These are phyloP conservation scores for Colletotrichum lupini DNA, from an alignment of 2,329 filamentous ascomycete genomes.

Conservation along the genomic window DNA sequence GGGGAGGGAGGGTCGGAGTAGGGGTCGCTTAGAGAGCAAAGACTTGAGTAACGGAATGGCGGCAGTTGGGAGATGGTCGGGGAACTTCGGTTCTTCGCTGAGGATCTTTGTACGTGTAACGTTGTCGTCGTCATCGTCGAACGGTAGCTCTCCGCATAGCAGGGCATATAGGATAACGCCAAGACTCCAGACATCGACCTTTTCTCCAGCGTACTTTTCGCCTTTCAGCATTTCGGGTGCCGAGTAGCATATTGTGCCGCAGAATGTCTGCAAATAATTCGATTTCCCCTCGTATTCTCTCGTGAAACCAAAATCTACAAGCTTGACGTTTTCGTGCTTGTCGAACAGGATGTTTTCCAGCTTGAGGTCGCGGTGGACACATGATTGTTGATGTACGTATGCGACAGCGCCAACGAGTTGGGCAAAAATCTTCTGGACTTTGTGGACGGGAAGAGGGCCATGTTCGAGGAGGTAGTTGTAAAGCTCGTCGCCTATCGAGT, in stretches of 20 bases:
- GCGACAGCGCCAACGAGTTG: slow-evolving; percentile 94
- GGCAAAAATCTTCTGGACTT: slow-evolving; percentile 95
- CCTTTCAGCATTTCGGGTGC: slow-evolving; percentile 98
- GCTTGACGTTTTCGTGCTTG: slow-evolving; percentile 96
- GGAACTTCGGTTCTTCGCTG: slow-evolving; percentile 85
- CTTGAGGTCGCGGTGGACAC: slow-evolving; percentile 96
- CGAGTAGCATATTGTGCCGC: slow-evolving; percentile 96
- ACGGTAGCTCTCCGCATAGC: slow-evolving; percentile 87
- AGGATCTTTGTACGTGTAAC: slow-evolving; percentile 88
- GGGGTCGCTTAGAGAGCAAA: slow-evolving; percentile 90
- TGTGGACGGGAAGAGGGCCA: slow-evolving; percentile 83
- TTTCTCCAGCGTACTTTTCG: slow-evolving; percentile 97
- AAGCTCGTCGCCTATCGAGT: slow-evolving; percentile 82
- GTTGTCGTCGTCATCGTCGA: slow-evolving; percentile 94
- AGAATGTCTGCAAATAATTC: slow-evolving; percentile 97
- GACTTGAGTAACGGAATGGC: slow-evolving; percentile 81
- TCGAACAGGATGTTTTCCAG: slow-evolving; percentile 96
- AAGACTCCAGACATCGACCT: slow-evolving; percentile 96
- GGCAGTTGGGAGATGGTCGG: slow-evolving; percentile 80
- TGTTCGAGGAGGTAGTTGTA: slow-evolving; percentile 95
- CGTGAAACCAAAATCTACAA: slow-evolving; percentile 98
- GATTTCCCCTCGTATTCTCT: slow-evolving; percentile 95
- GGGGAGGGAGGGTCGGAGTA: slow-evolving; percentile 82
- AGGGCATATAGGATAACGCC: slow-evolving; percentile 88
- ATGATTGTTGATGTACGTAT: slow-evolving; percentile 95